Evolutionary conservation across 2,329 filamentous ascomycete species (phyloP).

Genomic region (Pseudogymnoascus sp.): DNA sequence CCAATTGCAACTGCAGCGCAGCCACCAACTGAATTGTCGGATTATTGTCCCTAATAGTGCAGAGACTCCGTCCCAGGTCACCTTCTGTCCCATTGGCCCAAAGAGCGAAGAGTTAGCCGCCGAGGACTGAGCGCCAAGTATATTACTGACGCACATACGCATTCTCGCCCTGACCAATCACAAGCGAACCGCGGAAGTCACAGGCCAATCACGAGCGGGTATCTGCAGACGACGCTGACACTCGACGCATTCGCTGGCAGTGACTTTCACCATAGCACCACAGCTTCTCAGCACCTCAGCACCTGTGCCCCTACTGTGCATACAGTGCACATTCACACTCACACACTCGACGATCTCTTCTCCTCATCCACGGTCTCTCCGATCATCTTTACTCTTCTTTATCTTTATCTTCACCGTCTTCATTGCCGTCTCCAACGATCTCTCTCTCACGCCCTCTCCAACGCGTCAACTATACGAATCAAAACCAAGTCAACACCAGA

Average conservation of each 20-base stretch:
- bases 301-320: neutral
- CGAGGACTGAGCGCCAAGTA: conserved; percentile 1
- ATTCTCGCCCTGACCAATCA: conserved; percentile 1
- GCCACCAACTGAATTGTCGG: neutral
- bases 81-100: neutral
- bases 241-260: neutral
- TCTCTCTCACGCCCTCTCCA: neutral
- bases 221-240: neutral
- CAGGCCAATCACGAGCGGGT: neutral
- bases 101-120: neutral
- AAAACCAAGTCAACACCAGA: neutral
- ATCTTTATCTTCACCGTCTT: neutral
- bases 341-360: neutral
- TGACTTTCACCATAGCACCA: neutral
- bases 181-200: neutral
- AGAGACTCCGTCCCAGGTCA: neutral
- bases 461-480: neutral
- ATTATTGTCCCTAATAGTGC: neutral
- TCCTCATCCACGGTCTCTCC: neutral
- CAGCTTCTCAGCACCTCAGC: neutral
- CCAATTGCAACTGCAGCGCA: neutral
- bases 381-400: neutral
- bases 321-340: neutral
- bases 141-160: conserved; percentile 1
- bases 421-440: neutral